These are phyloP conservation scores for Boletus insuetus DNA, from an alignment of 768 basidiomycete species.

Conservation along the genomic window DNA sequence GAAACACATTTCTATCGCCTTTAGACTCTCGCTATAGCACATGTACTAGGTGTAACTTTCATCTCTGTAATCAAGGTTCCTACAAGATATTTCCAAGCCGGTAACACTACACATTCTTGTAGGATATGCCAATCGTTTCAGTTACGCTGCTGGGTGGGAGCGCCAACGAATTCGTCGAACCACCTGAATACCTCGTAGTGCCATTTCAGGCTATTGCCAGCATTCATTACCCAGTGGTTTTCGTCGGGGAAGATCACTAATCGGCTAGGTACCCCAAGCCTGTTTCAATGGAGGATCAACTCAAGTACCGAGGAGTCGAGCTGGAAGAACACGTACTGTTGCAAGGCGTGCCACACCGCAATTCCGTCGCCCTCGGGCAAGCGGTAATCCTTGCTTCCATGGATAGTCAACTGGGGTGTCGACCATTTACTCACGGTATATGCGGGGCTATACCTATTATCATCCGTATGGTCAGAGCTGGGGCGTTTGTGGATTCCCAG, in stretches of 20 bases:
- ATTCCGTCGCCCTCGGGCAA: conserved; percentile 85
- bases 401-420: conserved; percentile 81
- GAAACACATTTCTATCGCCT: conserved; percentile 7
- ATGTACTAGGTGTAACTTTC: conserved; percentile 6
- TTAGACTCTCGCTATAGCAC: not conserved
- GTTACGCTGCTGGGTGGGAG: conserved; percentile 7
- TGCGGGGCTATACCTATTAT: conserved; percentile 69
- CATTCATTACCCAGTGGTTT: conserved; percentile 89
- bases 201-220: conserved; percentile 89
- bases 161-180: conserved; percentile 70
- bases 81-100: not conserved
- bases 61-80: not conserved
- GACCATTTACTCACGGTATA: conserved; percentile 84
- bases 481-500: not conserved
- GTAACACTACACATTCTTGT: not conserved
- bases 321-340: conserved; percentile 54
- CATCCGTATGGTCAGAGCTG: not conserved
- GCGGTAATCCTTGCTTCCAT: conserved; percentile 86
- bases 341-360: conserved; percentile 79
- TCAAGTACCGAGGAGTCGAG: not conserved
- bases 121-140: not conserved
- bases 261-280: conserved; percentile 69
- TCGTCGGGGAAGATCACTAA: conserved; percentile 86
- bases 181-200: conserved; percentile 92
- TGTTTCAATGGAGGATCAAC: conserved; percentile 25